Percentiles rank a stretch among this genome's conserved stretches.
Evolutionary conservation across 441 rosid genomes (phyloP).

Genomic region (Adansonia gregorii): DNA sequence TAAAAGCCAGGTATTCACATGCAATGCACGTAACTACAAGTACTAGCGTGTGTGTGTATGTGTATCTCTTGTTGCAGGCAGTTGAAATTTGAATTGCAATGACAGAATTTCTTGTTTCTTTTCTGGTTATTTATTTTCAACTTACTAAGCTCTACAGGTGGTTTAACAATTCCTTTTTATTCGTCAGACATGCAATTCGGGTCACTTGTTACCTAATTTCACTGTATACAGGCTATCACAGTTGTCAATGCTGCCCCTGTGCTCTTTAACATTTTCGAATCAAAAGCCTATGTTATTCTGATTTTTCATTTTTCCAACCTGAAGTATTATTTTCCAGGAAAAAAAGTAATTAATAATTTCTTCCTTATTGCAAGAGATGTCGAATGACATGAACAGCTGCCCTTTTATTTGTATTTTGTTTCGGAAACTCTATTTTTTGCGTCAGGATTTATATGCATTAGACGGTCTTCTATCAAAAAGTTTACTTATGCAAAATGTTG

Average conservation of each 20-base stretch:
- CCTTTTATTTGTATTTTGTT: neutral
- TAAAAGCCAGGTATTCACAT: neutral
- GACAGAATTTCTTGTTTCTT: neutral
- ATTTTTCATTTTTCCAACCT: neutral
- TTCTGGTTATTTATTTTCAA: neutral
- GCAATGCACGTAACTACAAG: neutral
- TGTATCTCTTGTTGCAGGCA: neutral
- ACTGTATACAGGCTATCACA: neutral
- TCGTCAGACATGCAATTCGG: neutral
- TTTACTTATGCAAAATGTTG: neutral
- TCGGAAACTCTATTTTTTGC: neutral
- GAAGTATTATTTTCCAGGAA: neutral
- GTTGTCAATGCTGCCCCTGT: neutral
- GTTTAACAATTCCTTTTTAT: neutral
- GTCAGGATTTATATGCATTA: neutral
- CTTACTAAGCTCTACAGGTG: neutral
- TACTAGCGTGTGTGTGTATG: neutral
- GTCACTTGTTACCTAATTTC: neutral
- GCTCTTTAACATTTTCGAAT: neutral
- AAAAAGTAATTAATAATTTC: neutral
- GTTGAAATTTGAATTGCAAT: neutral
- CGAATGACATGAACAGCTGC: neutral
- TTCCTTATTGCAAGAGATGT: neutral
- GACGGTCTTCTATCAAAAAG: neutral
- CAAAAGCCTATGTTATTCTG: neutral